A percentile compares a stretch with the other conserved stretches of the same genome.
phyloP scores from a whole-genome alignment of 2,329 filamentous ascomycete genomes.

The Fusarium liriodendri region DNA sequence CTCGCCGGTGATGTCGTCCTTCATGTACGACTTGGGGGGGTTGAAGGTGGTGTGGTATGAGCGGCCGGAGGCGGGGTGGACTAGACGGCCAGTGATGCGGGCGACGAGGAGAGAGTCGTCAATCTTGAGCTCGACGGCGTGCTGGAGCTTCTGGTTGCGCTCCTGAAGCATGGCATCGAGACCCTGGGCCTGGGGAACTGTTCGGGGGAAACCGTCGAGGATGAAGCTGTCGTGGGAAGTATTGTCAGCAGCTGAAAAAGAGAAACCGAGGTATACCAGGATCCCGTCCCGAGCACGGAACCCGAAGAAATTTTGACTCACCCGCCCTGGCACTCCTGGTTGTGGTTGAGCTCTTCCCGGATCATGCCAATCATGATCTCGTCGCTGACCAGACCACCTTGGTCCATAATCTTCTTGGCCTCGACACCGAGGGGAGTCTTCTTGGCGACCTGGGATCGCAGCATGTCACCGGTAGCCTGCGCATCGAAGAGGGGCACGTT shows the following conservation, averaged over 20 bases:
- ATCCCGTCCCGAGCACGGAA: slow-evolving; percentile 10
- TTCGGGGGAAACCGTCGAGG: slow-evolving; percentile 97
- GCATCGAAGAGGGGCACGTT: slow-evolving; percentile 28
- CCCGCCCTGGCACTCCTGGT: slow-evolving; percentile 97
- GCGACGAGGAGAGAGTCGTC: slow-evolving; percentile 93
- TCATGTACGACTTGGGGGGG: slow-evolving; percentile 94
- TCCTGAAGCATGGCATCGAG: slow-evolving; percentile 90
- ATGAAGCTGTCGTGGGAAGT: slow-evolving; percentile 78
- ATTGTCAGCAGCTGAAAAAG: slow-evolving; percentile 30
- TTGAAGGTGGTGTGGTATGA: slow-evolving; percentile 99
- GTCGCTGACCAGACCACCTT: slow-evolving; percentile 96
- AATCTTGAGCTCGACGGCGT: slow-evolving; percentile 96
- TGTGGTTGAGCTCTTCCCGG: slow-evolving; percentile 93
- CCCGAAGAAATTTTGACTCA: slow-evolving; percentile 57
- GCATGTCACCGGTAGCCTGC: slow-evolving; percentile 98
- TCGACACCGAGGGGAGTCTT: slow-evolving; percentile 94
- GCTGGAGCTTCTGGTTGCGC: slow-evolving; percentile 87
- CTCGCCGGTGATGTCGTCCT: slow-evolving; percentile 96
- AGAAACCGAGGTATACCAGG: slow-evolving; percentile 8
- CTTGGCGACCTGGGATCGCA: slow-evolving; percentile 96
- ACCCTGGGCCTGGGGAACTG: slow-evolving; percentile 92
- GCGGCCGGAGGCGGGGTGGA: slow-evolving; percentile 95
- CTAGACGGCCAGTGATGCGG: slow-evolving; percentile 93
- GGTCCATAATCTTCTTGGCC: slow-evolving; percentile 99
- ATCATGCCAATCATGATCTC: slow-evolving; percentile 99